Conservation (phyloP, 495 filamentous ascomycete species). For the Jackrogersella multiformis region DNA sequence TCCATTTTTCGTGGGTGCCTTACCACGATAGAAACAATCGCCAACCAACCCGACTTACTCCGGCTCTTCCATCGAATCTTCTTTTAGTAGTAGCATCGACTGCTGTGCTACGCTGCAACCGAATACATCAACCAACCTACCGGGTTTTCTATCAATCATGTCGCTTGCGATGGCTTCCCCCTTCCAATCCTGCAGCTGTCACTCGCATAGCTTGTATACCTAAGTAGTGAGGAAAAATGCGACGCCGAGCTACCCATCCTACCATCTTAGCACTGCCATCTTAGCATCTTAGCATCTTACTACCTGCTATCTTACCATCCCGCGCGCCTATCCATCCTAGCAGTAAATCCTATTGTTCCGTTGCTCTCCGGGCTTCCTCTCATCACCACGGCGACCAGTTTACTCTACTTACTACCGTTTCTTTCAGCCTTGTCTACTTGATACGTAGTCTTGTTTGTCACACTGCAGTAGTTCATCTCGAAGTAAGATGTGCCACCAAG, state of each 20-base stretch:
- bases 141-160: conserved; percentile 32
- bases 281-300: too few relatives aligned
- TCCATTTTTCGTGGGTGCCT: conserved; percentile 27
- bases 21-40: conserved; percentile 21
- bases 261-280: too few relatives aligned
- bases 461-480: conserved; percentile 41
- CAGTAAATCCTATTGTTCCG: conserved; percentile 10
- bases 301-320: conserved; percentile 19
- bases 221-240: conserved; percentile 19
- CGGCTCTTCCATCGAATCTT: conserved; percentile 36
- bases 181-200: conserved; percentile 28
- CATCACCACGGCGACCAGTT: conserved; percentile 1
- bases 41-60: conserved; percentile 36
- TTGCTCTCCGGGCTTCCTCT: not conserved
- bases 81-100: conserved; percentile 13
- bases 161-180: conserved; percentile 11
- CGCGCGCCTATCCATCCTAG: conserved; percentile 27
- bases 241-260: conserved; percentile 9
- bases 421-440: conserved; percentile 40
- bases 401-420: conserved; percentile 11
- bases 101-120: conserved; percentile 35
- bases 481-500: conserved; percentile 35
- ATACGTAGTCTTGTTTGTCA: conserved; percentile 38
- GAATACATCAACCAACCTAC: conserved; percentile 35
- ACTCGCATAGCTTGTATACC: conserved; percentile 18